Evolutionary conservation across 2,329 filamentous ascomycete species (phyloP).

Genomic region (Phoma sp.): DNA sequence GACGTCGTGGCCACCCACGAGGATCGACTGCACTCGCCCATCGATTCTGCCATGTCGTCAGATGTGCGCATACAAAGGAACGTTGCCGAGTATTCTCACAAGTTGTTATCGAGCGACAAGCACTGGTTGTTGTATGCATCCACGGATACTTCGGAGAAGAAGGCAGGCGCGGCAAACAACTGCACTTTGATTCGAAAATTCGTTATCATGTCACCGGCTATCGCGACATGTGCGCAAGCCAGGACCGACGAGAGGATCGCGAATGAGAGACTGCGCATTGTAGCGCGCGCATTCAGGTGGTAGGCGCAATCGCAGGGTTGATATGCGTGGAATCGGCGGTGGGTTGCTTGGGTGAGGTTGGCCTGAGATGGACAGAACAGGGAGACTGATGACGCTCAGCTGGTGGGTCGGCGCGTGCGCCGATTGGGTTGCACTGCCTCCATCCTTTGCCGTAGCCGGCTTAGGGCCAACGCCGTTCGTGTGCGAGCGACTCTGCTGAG

Average conservation of each 20-base stretch:
- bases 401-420: constrained; percentile 12
- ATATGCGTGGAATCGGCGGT: constrained; percentile 1
- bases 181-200: constrained; percentile 43
- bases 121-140: constrained; percentile 42
- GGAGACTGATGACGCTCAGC: constrained; percentile 15
- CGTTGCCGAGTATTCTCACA: constrained; percentile 23
- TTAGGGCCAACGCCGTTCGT: constrained; percentile 10
- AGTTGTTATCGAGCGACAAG: constrained; percentile 42
- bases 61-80: neutral
- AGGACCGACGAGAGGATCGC: constrained; percentile 2
- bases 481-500: constrained; percentile 4
- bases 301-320: constrained; percentile 15
- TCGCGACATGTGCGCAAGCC: constrained; percentile 8
- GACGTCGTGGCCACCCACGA: constrained; percentile 43
- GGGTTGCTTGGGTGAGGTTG: constrained; percentile 13
- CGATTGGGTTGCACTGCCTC: constrained; percentile 20
- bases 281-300: constrained; percentile 18
- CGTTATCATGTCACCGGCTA: constrained; percentile 30
- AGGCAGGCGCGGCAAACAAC: constrained; percentile 43
- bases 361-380: constrained; percentile 8
- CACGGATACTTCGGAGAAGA: constrained; percentile 40
- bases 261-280: constrained; percentile 15
- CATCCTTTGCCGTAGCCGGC: constrained; percentile 6
- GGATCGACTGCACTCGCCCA: constrained; percentile 39
- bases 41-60: constrained; percentile 37